phyloP scores from a whole-genome alignment of 805 yeast genomes.

The baker's yeast (Saccharomyces cerevisiae) region DNA sequence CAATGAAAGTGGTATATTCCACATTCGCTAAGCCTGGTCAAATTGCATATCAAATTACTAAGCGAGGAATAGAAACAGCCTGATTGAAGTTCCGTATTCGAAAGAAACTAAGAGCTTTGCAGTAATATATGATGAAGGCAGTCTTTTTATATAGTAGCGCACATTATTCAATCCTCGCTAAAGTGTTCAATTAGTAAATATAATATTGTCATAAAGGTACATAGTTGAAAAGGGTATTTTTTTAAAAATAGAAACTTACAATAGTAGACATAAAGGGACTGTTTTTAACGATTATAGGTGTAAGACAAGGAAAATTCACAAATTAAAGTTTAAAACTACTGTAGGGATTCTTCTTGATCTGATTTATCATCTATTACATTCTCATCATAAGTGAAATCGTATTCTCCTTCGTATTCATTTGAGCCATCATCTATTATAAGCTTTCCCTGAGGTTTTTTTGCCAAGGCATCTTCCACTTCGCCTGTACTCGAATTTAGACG shows the following conservation, averaged over 20 bases:
- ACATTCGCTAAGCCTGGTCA: constrained; percentile 24
- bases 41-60: constrained; percentile 18
- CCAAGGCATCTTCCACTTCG: constrained; percentile 34
- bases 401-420: constrained; percentile 37
- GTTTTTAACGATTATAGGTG: not conserved
- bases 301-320: not conserved
- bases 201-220: not conserved
- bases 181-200: not conserved
- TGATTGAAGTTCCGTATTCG: not conserved
- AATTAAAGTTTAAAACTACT: not conserved
- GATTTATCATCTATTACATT: constrained; percentile 33
- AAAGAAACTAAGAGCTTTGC: not conserved
- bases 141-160: not conserved
- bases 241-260: not conserved
- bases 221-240: not conserved
- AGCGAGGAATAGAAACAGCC: constrained; percentile 20
- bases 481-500: constrained; percentile 34
- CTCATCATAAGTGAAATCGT: constrained; percentile 39
- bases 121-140: not conserved
- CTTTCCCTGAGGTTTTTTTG: constrained; percentile 21
- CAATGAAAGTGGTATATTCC: constrained; percentile 37
- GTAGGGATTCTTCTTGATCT: constrained; percentile 18
- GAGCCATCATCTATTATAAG: constrained; percentile 34
- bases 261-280: not conserved
- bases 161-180: not conserved